A percentile compares a stretch with the other conserved stretches of the same genome.
phyloP scores from a whole-genome alignment of 75 land plant species.

The Sequoiadendron giganteum region DNA sequence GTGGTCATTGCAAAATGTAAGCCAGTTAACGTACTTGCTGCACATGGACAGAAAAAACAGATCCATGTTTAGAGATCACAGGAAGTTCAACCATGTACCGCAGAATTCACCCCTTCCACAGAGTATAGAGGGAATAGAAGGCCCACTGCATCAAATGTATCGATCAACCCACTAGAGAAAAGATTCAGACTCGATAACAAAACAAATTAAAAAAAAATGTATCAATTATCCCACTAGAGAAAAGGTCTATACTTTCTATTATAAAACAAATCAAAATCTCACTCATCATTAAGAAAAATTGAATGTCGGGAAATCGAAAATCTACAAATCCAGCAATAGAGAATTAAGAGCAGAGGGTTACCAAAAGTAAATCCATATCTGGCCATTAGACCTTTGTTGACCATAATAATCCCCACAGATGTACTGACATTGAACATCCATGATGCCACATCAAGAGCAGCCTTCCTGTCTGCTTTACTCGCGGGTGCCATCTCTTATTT shows the following conservation, averaged over 20 bases:
- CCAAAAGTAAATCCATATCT: slow-evolving; percentile 84
- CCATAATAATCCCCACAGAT: slow-evolving; percentile 89
- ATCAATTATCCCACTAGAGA: not conserved
- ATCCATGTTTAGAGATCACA: not conserved
- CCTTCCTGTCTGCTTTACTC: slow-evolving; percentile 70
- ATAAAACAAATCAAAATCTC: not conserved
- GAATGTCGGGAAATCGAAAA: not conserved
- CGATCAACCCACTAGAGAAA: not conserved
- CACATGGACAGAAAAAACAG: slow-evolving; percentile 16
- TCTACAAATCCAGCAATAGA: not conserved
- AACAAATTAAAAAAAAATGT: not conserved
- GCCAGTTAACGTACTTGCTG: slow-evolving; percentile 97
- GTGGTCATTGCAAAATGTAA: slow-evolving; percentile 90
- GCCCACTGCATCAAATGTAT: not conserved
- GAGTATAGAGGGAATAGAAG: not conserved
- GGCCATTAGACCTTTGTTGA: slow-evolving; percentile 83
- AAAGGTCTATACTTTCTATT: not conserved
- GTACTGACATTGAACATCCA: slow-evolving; percentile 94
- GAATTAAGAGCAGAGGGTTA: slow-evolving; percentile 15
- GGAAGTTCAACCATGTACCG: not conserved
- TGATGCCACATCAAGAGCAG: slow-evolving; percentile 62
- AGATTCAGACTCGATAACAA: not conserved
- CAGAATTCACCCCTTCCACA: not conserved
- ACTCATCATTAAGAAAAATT: not conserved
- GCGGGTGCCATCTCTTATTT: slow-evolving; percentile 39